Base-by-base conservation (phyloP, 805 yeast genomes). In the Saccharomycopsis synnaedendra region DNA sequence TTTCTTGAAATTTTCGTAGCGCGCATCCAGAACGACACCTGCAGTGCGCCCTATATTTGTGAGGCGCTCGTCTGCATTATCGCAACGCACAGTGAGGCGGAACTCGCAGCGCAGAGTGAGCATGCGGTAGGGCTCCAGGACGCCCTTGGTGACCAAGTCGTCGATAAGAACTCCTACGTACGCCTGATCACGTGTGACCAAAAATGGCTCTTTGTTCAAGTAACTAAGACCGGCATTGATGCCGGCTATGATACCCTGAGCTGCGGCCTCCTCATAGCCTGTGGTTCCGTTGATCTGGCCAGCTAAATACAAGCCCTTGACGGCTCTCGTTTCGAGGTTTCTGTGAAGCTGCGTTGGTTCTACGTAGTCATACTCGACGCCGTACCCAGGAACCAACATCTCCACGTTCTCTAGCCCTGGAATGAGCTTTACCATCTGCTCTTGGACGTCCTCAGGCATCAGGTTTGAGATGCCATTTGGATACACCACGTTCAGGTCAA, bases 261-360 rank as follows among this genome's bases (percentile, higher is more conserved):
- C 84, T 3, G 96, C 96, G 0, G 99, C 99, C 61, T 93, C 99
- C 66, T 93, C 99, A 58, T 93, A 93, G 0, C 99, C 99, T 0
- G 99, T 93, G 0, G 99, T 93, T 34, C 99, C 99, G 60, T 93
- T 93, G 39, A 93, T 93, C 63, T 93, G 99, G 1, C 99, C 99
- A 0, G 98, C 99, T 41, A 93, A 67, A 61, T 66, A 93, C 36
- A 93, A 64, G 0, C 97, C 97, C 7, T 71, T 65, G 2, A 93
- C 78, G 3, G 74, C 63, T 57, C 86, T 88, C 0, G 97, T 86
- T 59, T 90, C 96, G 42, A 93, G 64, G 0, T 94, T 84, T 41
- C 70, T 73, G 46, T 72, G 71, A 48, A 93, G 69, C 58, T 89
- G 96, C 54, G 95, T 72, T 2, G 99, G 98, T 59, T 93, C 96